These are phyloP conservation scores for Chloromonas sp. DNA, from an alignment of 163 green algal species.

Conservation along the genomic window DNA sequence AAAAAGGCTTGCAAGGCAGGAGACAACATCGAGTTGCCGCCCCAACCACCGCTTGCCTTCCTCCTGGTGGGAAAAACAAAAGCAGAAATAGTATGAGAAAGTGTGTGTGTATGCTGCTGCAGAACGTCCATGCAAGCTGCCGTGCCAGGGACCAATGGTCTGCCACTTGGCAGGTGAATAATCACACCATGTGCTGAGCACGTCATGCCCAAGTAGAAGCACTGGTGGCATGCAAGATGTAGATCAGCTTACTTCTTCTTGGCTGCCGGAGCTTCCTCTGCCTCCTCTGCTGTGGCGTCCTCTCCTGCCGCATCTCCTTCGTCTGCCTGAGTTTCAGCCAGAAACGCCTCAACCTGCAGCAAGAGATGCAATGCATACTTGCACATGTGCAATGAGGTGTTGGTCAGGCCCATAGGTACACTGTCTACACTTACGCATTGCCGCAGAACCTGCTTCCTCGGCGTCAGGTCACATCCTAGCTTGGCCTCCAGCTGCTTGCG, in stretches of 20 bases:
- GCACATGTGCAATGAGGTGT: not conserved
- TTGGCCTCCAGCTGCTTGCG: slow-evolving; percentile 41
- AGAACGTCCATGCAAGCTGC: not conserved
- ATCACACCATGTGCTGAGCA: not conserved
- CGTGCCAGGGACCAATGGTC: not conserved
- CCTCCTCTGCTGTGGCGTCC: slow-evolving; percentile 11
- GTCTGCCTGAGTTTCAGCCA: slow-evolving; percentile 8
- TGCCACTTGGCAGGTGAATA: not conserved
- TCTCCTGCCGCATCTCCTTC: slow-evolving; percentile 9
- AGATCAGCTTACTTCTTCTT: not conserved
- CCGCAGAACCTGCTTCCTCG: slow-evolving; percentile 23
- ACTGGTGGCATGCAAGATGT: no score
- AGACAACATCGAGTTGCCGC: slow-evolving; percentile 26
- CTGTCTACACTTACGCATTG: not conserved
- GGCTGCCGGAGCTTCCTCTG: not conserved
- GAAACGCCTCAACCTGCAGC: slow-evolving; percentile 20
- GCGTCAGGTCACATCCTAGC: slow-evolving; percentile 31
- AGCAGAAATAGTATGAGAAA: not conserved
- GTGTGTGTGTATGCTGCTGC: slow-evolving; percentile 1
- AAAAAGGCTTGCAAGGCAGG: slow-evolving; percentile 44
- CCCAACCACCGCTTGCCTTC: not conserved
- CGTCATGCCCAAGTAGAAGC: not conserved
- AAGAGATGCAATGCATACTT: not conserved
- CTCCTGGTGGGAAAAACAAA: not conserved
- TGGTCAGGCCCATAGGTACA: no score